phyloP scores from a whole-genome alignment of 345 rosid genomes.

The Brassica rapa region DNA sequence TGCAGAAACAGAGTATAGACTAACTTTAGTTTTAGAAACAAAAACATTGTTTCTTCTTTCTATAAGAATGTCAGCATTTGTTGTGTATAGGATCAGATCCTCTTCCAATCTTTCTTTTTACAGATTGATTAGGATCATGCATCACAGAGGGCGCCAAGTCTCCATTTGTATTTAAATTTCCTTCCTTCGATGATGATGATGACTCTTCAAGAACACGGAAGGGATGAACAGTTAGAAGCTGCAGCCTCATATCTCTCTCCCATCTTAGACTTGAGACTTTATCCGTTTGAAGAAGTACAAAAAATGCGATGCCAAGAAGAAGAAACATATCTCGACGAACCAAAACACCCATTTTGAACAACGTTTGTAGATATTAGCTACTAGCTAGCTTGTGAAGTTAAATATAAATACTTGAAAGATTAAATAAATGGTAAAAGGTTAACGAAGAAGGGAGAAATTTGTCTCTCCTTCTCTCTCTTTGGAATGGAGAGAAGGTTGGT shows the following conservation, averaged over 20 bases:
- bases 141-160: constrained; percentile 49
- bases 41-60: not conserved
- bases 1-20: constrained; percentile 2
- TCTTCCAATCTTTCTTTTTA: constrained; percentile 62
- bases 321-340: constrained; percentile 39
- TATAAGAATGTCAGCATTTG: constrained; percentile 48
- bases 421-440: constrained; percentile 39
- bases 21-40: constrained; percentile 7
- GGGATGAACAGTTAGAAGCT: constrained; percentile 32
- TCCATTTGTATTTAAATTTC: constrained; percentile 34
- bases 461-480: constrained; percentile 38
- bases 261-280: constrained; percentile 50
- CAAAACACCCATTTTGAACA: constrained; percentile 48
- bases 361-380: constrained; percentile 14
- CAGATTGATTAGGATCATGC: constrained; percentile 63
- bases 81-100: constrained; percentile 96
- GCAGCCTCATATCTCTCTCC: constrained; percentile 37
- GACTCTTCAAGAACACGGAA: constrained; percentile 48
- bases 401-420: constrained; percentile 34
- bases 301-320: constrained; percentile 45
- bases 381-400: constrained; percentile 14
- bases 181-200: constrained; percentile 34
- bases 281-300: constrained; percentile 47
- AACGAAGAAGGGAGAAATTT: constrained; percentile 54
- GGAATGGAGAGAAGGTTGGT: constrained; percentile 23